Evolutionary conservation across 192 early-diverging fungal genomes (phyloP), one percentile per base, ranked within the genome.

Genomic region (Piromyces finnis): DNA sequence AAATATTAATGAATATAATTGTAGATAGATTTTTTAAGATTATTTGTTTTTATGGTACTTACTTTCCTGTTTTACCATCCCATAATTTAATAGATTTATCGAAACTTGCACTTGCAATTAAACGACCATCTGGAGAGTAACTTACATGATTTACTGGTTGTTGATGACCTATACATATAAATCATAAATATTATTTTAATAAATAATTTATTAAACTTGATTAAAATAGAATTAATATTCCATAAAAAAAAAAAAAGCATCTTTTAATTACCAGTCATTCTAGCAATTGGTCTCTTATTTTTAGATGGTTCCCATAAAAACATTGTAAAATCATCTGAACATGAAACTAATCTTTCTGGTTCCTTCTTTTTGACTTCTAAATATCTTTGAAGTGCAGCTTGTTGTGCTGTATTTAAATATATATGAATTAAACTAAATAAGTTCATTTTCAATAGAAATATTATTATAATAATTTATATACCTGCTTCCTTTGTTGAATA

Each of bases 41-140:
- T 59, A 29, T 14, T 78, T 13, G 7, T n/a, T 13, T 59, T 18
- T 51, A 51, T 22, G 29, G 29, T 26, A 82, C 88, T 92, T 92
- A 89, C 87, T 85, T 87, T 83, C 97, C 97, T 0, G 90, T 94
- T 14, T 82, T 78, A 29, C 93, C 95, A 84, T 99, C 96, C 97
- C 97, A 99, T 28, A 99, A 85, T 86, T 99, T 99, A 77, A 99
- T 95, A 77, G 92, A 93, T 85, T 99, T 99, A 85, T 99, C 97
- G 81, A 98, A 99, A 78, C 93, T 92, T 12, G 95, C 97, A 83
- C 93, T 94, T 30, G 97, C 96, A 84, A 99, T 85, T 77, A 88
- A 86, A 11, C 92, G 86, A 29, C 96, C 95, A 78, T 98, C 94
- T 12, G 97, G 96, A 17, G 96, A 96, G 82, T 97, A 99, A 80